Evolutionary conservation across 768 basidiomycete genomes (phyloP).

Genomic region (Tylopilus plumbeoviolaceoides): DNA sequence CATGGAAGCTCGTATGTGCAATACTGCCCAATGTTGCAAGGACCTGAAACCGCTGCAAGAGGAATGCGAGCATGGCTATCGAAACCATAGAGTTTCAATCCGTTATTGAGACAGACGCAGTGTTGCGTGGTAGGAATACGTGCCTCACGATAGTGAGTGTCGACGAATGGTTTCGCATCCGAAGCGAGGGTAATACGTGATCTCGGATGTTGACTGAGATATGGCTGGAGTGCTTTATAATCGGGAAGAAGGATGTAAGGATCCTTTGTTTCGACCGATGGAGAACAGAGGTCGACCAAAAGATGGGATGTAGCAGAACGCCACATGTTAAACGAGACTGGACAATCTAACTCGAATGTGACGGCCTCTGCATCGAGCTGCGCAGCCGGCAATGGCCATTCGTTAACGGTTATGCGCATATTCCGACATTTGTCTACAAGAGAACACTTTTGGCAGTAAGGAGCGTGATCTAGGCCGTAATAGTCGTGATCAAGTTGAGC

Average conservation of each 20-base stretch:
- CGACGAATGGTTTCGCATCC: slow-evolving; percentile 15
- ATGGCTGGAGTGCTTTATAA: slow-evolving; percentile 11
- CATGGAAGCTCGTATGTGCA: slow-evolving; percentile 34
- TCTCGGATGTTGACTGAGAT: slow-evolving; percentile 10
- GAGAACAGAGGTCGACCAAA: slow-evolving; percentile 34
- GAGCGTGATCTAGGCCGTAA: too few species aligned
- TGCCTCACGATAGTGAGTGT: slow-evolving; percentile 9
- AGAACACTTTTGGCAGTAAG: too few species aligned
- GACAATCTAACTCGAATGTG: too few species aligned
- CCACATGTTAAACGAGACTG: slow-evolving; percentile 39
- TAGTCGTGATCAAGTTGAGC: too few species aligned
- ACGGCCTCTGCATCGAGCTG: slow-evolving; percentile 21
- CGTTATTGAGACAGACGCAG: slow-evolving; percentile 32
- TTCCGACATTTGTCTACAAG: too few species aligned
- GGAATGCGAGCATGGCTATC: slow-evolving; percentile 19
- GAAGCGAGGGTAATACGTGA: slow-evolving; percentile 23
- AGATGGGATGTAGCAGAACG: slow-evolving; percentile 37
- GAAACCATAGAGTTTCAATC: slow-evolving; percentile 29
- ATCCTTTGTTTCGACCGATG: background rate
- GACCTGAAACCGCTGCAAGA: slow-evolving; percentile 11
- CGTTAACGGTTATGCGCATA: too few species aligned
- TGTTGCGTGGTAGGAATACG: slow-evolving; percentile 12
- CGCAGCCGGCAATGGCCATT: slow-evolving; percentile 27
- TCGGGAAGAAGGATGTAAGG: slow-evolving; percentile 13
- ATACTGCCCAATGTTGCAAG: slow-evolving; percentile 9